Conservation (phyloP, 768 basidiomycete species). For the Gautieria morchelliformis region DNA sequence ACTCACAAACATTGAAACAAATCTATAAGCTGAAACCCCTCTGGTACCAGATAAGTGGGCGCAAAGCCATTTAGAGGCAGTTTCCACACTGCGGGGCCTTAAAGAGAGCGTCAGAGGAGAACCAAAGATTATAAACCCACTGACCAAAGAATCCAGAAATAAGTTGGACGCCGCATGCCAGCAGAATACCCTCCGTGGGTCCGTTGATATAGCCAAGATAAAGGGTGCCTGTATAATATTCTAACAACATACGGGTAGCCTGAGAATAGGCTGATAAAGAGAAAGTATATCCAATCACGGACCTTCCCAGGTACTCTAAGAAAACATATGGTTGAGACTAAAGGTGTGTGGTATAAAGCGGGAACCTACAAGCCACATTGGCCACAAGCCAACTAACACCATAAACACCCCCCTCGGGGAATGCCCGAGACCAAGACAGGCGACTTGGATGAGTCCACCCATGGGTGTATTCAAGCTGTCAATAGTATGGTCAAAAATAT, state of each 20-base stretch:
- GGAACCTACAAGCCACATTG: constrained; percentile 14
- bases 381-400: constrained; percentile 3
- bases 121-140: neutral
- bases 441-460: constrained; percentile 6
- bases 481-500: constrained; percentile 13
- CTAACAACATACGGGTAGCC: neutral
- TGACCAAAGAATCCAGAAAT: constrained; percentile 8
- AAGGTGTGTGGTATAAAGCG: neutral
- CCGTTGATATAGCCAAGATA: constrained; percentile 13
- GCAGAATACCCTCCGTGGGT: constrained; percentile 11
- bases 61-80: neutral
- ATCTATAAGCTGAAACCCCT: neutral
- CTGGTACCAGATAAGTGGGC: neutral
- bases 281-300: neutral
- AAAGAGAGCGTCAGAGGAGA: neutral
- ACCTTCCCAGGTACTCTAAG: constrained; percentile 13
- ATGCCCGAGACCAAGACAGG: constrained; percentile 6
- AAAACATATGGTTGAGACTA: neutral
- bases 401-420: neutral
- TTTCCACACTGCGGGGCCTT: constrained; percentile 9
- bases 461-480: constrained; percentile 10
- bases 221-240: constrained; percentile 11
- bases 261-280: neutral
- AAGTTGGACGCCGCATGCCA: constrained; percentile 10
- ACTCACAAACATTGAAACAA: constrained; percentile 7